Conservation (phyloP, 2,329 filamentous ascomycete species). For the Aureobasidium zeae region DNA sequence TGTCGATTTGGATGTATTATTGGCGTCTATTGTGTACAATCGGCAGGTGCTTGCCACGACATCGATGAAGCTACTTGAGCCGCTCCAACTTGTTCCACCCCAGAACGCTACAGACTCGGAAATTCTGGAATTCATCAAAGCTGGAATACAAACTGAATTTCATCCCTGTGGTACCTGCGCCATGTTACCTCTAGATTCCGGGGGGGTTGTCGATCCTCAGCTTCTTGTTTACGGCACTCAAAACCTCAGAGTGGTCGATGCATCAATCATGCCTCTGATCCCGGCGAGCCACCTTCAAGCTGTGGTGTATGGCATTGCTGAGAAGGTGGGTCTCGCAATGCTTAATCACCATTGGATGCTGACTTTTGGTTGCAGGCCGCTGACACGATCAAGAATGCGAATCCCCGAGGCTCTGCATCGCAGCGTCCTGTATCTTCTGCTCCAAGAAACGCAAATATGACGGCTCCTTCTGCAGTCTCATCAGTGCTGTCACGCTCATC, state of each 20-base stretch:
- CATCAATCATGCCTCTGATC: conserved; percentile 38
- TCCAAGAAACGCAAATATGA: not conserved
- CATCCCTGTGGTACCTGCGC: conserved; percentile 44
- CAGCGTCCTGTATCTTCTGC: not conserved
- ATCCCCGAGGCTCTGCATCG: not conserved
- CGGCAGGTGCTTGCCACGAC: conserved; percentile 22
- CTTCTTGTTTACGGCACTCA: conserved; percentile 37
- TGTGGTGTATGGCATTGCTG: conserved; percentile 28
- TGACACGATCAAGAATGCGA: conserved; percentile 37
- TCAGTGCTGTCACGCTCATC: no score
- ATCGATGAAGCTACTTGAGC: conserved; percentile 21
- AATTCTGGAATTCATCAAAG: conserved; percentile 23
- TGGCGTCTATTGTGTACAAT: conserved; percentile 25
- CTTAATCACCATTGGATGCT: not conserved
- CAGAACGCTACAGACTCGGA: conserved; percentile 24
- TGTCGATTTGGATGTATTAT: conserved; percentile 28
- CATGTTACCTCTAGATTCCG: conserved; percentile 41
- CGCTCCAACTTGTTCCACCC: conserved; percentile 20
- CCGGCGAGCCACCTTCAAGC: conserved; percentile 30
- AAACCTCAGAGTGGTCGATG: conserved; percentile 40
- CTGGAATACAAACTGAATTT: conserved; percentile 35
- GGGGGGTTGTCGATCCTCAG: conserved; percentile 41
- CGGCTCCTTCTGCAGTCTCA: not conserved
- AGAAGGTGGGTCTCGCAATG: conserved; percentile 31
- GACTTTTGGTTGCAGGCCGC: conserved; percentile 30